Base-by-base conservation (phyloP, 2,329 filamentous ascomycete genomes). In the Aphanocladium album region DNA sequence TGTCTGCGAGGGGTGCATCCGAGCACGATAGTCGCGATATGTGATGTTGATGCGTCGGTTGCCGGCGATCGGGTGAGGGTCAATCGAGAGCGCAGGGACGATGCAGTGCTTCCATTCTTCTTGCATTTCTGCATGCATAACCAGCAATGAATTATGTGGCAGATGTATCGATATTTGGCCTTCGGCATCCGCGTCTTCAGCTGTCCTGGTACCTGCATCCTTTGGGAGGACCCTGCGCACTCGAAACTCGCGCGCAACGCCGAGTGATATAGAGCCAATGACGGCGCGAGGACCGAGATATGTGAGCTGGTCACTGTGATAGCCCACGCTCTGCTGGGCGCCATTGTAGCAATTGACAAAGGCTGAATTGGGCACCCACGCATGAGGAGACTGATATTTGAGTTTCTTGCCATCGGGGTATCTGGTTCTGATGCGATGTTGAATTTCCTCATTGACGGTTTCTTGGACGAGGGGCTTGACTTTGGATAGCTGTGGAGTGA, bases 81-180 rank as follows among this genome's bases (percentile, higher is more conserved):
- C 89, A 62, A 98, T 89, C 4, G 87, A 85, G 53, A 82, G 80
- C 0, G 89, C 87, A 0, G 92, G 89, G 0, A 86, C 80, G 47
- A 99, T 89, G 65, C 85, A 84, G 73, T 99, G 95, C 73, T 97
- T 98, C 92, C 92, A 98, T 70, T 90, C 88, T 70, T 98, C 93
- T 70, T 98, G 93, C 91, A 96, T 98, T 71, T 96, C 91, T 1
- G 93, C 93, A 69, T 98, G 93, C 95, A 99, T 98, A 11, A 98
- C 81, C 0, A 99, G 81, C 0, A 98, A 82, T 0, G 91, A 96
- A 72, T 98, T 98, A 73, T 98, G 95, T 0, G 93, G 93, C 0
- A 98, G 84, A 67, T 97, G 91, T 47, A 98, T 95, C 1, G 91
- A 87, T 62, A 98, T 93, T 71, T 96, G 93, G 4, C 93, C 93